Base-by-base conservation (phyloP, 805 yeast genomes). In the Cyberlindnera japonica region DNA sequence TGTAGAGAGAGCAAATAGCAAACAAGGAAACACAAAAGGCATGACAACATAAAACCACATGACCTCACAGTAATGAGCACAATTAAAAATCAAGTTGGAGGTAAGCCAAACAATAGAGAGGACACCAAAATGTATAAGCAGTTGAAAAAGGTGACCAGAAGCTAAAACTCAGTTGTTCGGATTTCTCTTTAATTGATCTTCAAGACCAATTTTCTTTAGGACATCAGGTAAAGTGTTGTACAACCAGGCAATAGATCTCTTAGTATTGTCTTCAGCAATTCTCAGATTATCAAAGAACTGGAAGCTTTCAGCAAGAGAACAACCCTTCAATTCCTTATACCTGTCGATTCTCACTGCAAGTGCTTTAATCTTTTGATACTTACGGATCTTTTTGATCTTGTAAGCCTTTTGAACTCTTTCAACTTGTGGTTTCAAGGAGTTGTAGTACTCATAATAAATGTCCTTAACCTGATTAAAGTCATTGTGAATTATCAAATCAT, bases 351-450 rank as follows among this genome's bases (percentile, higher is more conserved):
- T 62, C 27, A 55, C 61, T 5, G 62, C 64, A 15, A 64, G 45
- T 5, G 67, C 66, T 33, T 63, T 62, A 28, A 64, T 58, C 44
- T 64, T 57, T 44, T 64, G 68, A 43, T 58, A 63, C 31, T 64
- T 64, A 43, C 68, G 55, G 16, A 64, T 59, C 43, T 62, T 63
- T 35, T 62, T 60, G 36, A 64, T 53, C 45, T 61, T 61, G 39
- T 56, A 62, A 10, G 56, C 58, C 42, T 56, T 58, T 26, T 61
- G 62, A 20, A 62, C 61, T 22, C 61, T 56, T 36, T 59, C 57
- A n/a, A 64, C 61, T 44, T 64, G 67, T 20, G 59, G 57, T 36
- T 57, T 55, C 33, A 62, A 41, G 5, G 57, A 50, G 37, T 54
- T 54, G 20, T 61, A 55, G 45, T 53, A 62, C 45, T 63, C 67